Conservation (phyloP, 2,329 filamentous ascomycete genomes). For the Massarina eburnea region DNA sequence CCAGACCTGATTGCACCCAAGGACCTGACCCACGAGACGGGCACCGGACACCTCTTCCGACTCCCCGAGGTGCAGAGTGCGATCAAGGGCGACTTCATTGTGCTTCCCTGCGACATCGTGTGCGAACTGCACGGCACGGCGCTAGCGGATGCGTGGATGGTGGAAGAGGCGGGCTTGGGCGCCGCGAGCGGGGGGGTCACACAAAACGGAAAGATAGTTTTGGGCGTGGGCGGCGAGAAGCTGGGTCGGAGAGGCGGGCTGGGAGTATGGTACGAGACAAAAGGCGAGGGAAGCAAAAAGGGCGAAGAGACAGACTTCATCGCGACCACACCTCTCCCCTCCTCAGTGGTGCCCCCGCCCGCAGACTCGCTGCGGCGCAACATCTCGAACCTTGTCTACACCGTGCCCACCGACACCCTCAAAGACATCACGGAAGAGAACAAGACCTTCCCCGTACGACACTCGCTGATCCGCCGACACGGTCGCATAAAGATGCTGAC, state of each 20-base stretch:
- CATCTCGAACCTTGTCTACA: slow-evolving; percentile 78
- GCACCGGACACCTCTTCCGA: slow-evolving; percentile 85
- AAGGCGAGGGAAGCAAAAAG: slow-evolving; percentile 74
- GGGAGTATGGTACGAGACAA: slow-evolving; percentile 89
- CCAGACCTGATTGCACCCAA: slow-evolving; percentile 76
- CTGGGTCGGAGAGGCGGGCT: slow-evolving; percentile 73
- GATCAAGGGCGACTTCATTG: slow-evolving; percentile 82
- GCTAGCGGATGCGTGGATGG: slow-evolving; percentile 89
- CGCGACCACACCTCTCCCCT: slow-evolving; percentile 69
- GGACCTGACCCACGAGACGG: slow-evolving; percentile 77
- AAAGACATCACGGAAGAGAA: slow-evolving; percentile 80
- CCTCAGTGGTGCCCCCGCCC: slow-evolving; percentile 59
- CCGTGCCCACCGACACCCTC: slow-evolving; percentile 84
- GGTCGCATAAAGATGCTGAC: slow-evolving; percentile 78
- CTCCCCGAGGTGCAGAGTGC: slow-evolving; percentile 78
- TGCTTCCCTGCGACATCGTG: slow-evolving; percentile 90
- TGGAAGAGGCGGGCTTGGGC: slow-evolving; percentile 71
- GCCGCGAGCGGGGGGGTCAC: slow-evolving; percentile 57
- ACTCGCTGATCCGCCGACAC: slow-evolving; percentile 73
- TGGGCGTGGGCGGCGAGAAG: slow-evolving; percentile 56
- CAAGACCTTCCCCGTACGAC: slow-evolving; percentile 72
- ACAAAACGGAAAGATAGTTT: slow-evolving; percentile 48
- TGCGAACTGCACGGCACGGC: slow-evolving; percentile 84
- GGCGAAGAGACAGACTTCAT: slow-evolving; percentile 93
- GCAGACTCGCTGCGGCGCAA: slow-evolving; percentile 66